Evolutionary conservation across 2,329 filamentous ascomycete genomes (phyloP).

Genomic region (Teratosphaeria pseudoeucalypti): DNA sequence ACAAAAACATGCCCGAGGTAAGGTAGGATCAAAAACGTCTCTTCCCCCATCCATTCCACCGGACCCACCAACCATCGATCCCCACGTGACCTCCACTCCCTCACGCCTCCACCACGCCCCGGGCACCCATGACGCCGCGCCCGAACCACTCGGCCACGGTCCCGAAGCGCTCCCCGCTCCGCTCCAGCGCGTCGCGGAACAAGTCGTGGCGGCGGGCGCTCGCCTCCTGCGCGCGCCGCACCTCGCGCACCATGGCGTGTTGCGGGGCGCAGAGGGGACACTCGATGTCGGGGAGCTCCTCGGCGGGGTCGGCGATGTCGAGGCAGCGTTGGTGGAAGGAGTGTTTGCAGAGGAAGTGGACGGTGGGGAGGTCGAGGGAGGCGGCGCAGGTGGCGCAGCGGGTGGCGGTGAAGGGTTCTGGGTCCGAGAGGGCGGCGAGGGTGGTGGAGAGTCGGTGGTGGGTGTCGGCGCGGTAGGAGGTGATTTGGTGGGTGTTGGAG

Average conservation of each 20-base stretch:
- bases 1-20: background rate
- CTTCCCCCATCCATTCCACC: background rate
- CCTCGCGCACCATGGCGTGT: constrained; percentile 81
- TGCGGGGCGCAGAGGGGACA: constrained; percentile 77
- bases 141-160: constrained; percentile 93
- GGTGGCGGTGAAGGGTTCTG: constrained; percentile 80
- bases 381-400: constrained; percentile 74
- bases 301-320: constrained; percentile 42
- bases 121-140: constrained; percentile 68
- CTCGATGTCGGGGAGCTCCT: constrained; percentile 57
- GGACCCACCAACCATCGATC: background rate
- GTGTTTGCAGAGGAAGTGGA: constrained; percentile 96
- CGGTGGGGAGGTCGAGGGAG: constrained; percentile 72
- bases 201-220: constrained; percentile 78
- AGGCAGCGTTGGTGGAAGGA: constrained; percentile 91
- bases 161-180: constrained; percentile 67
- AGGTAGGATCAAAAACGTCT: background rate
- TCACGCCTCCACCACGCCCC: constrained; percentile 9
- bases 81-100: background rate
- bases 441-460: constrained; percentile 57
- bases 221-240: constrained; percentile 76
- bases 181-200: constrained; percentile 69
- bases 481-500: constrained; percentile 67
- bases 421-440: constrained; percentile 68
- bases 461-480: constrained; percentile 79